A percentile compares a stretch with the other conserved stretches of the same genome.
Evolutionary conservation across 2,329 filamentous ascomycete genomes (phyloP).

Genomic region (Blumeria graminis): DNA sequence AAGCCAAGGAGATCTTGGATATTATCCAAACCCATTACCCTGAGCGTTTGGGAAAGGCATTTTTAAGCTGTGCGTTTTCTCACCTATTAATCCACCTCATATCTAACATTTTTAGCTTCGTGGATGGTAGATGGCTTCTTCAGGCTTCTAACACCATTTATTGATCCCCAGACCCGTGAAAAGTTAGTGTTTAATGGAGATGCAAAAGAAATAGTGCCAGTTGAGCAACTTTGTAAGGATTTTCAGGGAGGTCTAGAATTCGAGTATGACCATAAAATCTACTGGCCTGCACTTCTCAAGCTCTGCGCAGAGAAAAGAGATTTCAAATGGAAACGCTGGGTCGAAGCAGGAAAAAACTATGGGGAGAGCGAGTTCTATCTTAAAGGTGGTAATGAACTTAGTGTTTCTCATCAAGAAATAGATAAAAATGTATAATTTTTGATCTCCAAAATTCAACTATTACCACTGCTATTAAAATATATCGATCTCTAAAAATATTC

Average conservation of each 20-base stretch:
- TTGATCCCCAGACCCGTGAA: slow-evolving; percentile 76
- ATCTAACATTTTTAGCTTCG: slow-evolving; percentile 35
- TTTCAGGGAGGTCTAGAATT: slow-evolving; percentile 61
- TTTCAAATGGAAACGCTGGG: slow-evolving; percentile 46
- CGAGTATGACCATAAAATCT: slow-evolving; percentile 66
- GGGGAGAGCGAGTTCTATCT: slow-evolving; percentile 78
- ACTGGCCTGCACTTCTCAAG: slow-evolving; percentile 69
- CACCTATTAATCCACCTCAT: background rate
- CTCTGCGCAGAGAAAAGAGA: slow-evolving; percentile 42
- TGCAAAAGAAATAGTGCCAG: slow-evolving; percentile 56
- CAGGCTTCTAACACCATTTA: slow-evolving; percentile 86
- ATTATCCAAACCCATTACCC: slow-evolving; percentile 94
- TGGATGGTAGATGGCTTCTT: slow-evolving; percentile 88
- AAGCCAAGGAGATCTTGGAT: slow-evolving; percentile 61
- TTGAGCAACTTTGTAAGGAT: slow-evolving; percentile 57
- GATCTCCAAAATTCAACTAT: background rate
- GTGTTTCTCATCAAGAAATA: slow-evolving; percentile 5
- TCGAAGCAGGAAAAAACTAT: slow-evolving; percentile 51
- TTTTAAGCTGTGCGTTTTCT: slow-evolving; percentile 52
- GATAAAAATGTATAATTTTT: background rate
- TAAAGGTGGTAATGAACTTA: slow-evolving; percentile 27
- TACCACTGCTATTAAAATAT: background rate
- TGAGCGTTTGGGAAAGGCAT: slow-evolving; percentile 64
- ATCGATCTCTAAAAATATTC: too few relatives aligned
- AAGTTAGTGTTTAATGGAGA: slow-evolving; percentile 98